These are phyloP conservation scores for Dioscorea cayenensis DNA, from an alignment of 116 monocot species.

Conservation along the genomic window DNA sequence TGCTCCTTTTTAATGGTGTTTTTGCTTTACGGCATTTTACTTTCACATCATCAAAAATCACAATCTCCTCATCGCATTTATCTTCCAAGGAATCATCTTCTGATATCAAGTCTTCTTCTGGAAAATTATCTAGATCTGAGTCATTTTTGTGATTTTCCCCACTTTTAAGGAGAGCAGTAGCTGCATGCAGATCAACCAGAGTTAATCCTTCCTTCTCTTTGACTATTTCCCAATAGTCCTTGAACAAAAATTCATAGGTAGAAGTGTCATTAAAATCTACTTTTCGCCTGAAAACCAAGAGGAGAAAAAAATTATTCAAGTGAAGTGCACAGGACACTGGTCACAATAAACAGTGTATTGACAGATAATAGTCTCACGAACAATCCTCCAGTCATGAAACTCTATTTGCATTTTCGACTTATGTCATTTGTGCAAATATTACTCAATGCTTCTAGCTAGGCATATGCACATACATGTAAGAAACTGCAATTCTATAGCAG, in stretches of 20 bases:
- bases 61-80: constrained; percentile 13
- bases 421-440: not conserved
- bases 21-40: constrained; percentile 12
- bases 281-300: constrained; percentile 38
- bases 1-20: constrained; percentile 23
- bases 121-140: constrained; percentile 20
- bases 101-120: constrained; percentile 19
- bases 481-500: not conserved
- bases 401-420: not conserved
- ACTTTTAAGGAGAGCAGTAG: constrained; percentile 30
- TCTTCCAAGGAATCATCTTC: constrained; percentile 27
- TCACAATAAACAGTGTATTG: too few species aligned
- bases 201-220: constrained; percentile 61
- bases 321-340: not conserved
- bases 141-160: constrained; percentile 13
- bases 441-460: not conserved
- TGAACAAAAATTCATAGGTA: constrained; percentile 59
- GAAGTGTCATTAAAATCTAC: constrained; percentile 58
- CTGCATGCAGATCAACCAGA: constrained; percentile 41
- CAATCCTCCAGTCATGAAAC: not conserved
- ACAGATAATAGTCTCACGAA: too few species aligned
- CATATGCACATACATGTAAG: not conserved
- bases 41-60: constrained; percentile 6
- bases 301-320: not conserved
- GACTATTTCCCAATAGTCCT: constrained; percentile 73